Base-by-base conservation (phyloP, 2,329 filamentous ascomycete species). In the Aureobasidium sp. region DNA sequence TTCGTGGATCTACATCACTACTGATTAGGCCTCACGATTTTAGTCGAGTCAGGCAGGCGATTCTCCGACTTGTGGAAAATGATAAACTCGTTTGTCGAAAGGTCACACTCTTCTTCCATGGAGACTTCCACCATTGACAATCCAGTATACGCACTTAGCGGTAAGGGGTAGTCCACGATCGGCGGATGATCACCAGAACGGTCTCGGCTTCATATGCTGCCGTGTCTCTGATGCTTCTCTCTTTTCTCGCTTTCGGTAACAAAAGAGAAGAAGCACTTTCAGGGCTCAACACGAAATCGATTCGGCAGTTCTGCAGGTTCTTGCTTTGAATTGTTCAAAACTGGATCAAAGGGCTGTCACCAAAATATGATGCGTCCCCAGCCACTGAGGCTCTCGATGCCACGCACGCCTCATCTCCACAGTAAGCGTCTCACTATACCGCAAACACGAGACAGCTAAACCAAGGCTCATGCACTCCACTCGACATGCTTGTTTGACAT, bases 331-430 rank as follows among this genome's bases (percentile, higher is more conserved):
- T 36, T 25, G 40, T 59, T 47, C 42, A 36, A 11, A n/a, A 36
- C 42, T 25, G 11, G 7, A 23, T n/a, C 20, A n/a, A 13, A 23
- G 40, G 20, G 9, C 27, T 4, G n/a, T 45, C 13, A 38, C 23
- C 33, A 47, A 16, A 47, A 45, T 40, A 20, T 13, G 27, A 36
- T 36, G 29, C 15, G 23, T 25, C 29, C 11, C 23, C 29, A 59
- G 42, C 55, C 55, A 59, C 55, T 59, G 55, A 59, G 55, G 55
- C 55, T 59, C 42, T 47, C 27, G 42, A 23, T 42, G 59, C 59
- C 36, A 43, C 59, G 59, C 47, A 62, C 59, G 59, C 59, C 36
- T 62, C 59, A 51, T 62, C 59, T 62, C 45, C 36, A 31, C 47
- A 18, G 29, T 62, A 20, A 47, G 23, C 47, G 47, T 62, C 47